Evolutionary conservation across 352 stramenopile species (phyloP).

Genomic region (Pilasporangium apinafurcum): DNA sequence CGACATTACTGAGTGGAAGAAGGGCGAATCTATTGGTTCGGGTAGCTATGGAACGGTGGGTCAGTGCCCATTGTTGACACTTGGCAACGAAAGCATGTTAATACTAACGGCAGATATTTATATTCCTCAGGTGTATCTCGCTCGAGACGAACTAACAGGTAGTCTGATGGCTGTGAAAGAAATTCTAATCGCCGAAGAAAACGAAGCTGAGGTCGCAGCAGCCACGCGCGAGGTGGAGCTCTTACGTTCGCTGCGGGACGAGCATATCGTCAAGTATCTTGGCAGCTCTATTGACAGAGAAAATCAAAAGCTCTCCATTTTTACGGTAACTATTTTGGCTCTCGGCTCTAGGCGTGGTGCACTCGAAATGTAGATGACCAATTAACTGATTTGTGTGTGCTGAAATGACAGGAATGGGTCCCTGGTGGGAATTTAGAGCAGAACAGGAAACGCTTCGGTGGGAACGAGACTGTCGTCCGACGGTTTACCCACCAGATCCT

Average conservation of each 20-base stretch:
- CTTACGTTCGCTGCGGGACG: slow-evolving; percentile 80
- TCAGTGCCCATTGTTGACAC: neutral
- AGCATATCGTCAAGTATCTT: slow-evolving; percentile 92
- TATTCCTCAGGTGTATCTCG: slow-evolving; percentile 68
- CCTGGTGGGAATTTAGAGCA: slow-evolving; percentile 76
- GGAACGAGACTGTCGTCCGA: slow-evolving; percentile 59
- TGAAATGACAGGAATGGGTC: slow-evolving; percentile 64
- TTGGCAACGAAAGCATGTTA: no score
- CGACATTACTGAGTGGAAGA: slow-evolving; percentile 52
- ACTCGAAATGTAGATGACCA: neutral
- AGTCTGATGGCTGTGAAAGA: slow-evolving; percentile 84
- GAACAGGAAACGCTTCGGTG: slow-evolving; percentile 78
- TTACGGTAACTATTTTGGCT: slow-evolving; percentile 33
- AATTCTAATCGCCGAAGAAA: slow-evolving; percentile 35
- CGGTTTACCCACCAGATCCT: slow-evolving; percentile 84
- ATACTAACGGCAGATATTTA: neutral
- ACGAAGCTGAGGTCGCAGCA: slow-evolving; percentile 19
- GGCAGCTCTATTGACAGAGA: slow-evolving; percentile 73
- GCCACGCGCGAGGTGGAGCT: slow-evolving; percentile 82
- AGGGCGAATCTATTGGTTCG: slow-evolving; percentile 44
- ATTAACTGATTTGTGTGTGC: neutral
- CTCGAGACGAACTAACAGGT: slow-evolving; percentile 87
- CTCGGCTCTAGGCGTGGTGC: no score
- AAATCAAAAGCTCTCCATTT: slow-evolving; percentile 81
- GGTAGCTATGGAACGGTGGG: slow-evolving; percentile 59